phyloP scores from a whole-genome alignment of 768 basidiomycete genomes.

The Boletus pseudo-olivaceus region DNA sequence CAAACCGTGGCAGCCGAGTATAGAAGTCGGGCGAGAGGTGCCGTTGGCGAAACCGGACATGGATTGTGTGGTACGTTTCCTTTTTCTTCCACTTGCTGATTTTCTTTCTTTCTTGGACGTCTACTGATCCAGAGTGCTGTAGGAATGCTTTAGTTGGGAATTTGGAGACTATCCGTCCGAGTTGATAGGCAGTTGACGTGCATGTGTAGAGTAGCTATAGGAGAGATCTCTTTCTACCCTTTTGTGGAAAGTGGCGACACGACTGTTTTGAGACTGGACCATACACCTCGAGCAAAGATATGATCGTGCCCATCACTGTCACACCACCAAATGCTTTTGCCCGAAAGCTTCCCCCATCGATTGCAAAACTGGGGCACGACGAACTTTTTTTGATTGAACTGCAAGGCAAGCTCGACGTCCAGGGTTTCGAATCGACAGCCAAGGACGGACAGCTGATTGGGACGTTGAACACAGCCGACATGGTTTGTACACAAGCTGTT shows the following conservation, averaged over 20 bases:
- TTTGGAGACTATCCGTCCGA: slow-evolving; percentile 45
- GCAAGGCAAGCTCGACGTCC: slow-evolving; percentile 78
- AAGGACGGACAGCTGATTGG: slow-evolving; percentile 75
- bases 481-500: slow-evolving; percentile 39
- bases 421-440: slow-evolving; percentile 46
- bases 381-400: slow-evolving; percentile 84
- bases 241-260: neutral
- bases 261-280: neutral
- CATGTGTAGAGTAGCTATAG: neutral
- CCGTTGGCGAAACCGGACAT: slow-evolving; percentile 51
- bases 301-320: slow-evolving; percentile 63
- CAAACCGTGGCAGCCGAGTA: slow-evolving; percentile 66
- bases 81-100: too few species aligned
- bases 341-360: slow-evolving; percentile 52
- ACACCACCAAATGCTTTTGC: slow-evolving; percentile 33
- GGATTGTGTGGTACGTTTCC: slow-evolving; percentile 69
- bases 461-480: slow-evolving; percentile 62
- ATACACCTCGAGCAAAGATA: slow-evolving; percentile 27
- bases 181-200: slow-evolving; percentile 1
- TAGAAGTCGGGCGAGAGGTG: slow-evolving; percentile 60
- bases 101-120: neutral
- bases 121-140: neutral
- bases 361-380: slow-evolving; percentile 72
- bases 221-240: neutral
- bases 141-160: slow-evolving; percentile 75